Percentiles rank a stretch among this genome's conserved stretches.
phyloP scores from a whole-genome alignment of 2,329 filamentous ascomycete genomes.

The Blastomyces parvus region DNA sequence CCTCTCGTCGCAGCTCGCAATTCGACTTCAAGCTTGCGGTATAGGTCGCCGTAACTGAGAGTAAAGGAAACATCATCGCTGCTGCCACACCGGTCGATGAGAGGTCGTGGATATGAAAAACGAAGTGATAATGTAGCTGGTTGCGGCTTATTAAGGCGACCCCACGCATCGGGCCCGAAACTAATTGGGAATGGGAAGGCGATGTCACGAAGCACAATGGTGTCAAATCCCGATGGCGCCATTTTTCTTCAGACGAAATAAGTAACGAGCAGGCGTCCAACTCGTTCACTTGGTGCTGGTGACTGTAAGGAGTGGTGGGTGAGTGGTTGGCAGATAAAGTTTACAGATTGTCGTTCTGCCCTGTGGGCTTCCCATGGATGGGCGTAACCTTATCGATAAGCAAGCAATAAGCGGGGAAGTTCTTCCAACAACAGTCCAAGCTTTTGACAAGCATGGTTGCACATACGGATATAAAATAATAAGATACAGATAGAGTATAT shows the following conservation, averaged over 20 bases:
- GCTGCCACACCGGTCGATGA: constrained; percentile 30
- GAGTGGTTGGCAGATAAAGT: neutral
- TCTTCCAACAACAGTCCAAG: too few species aligned
- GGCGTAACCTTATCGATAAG: too few species aligned
- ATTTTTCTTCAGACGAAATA: neutral
- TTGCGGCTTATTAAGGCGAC: constrained; percentile 36
- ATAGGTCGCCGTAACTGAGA: constrained; percentile 41
- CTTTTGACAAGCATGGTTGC: too few species aligned
- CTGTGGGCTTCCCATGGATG: neutral
- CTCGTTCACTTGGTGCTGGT: neutral
- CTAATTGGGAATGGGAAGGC: constrained; percentile 35
- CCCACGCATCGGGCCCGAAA: constrained; percentile 39
- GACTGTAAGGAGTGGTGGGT: neutral
- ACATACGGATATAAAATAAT: too few species aligned
- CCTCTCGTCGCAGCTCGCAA: constrained; percentile 15
- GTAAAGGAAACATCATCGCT: constrained; percentile 38
- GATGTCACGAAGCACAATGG: constrained; percentile 35
- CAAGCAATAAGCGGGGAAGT: too few species aligned
- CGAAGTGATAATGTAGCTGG: constrained; percentile 37
- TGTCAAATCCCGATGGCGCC: constrained; percentile 10
- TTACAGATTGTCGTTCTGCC: neutral
- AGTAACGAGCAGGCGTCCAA: neutral
- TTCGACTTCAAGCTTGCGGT: constrained; percentile 32
- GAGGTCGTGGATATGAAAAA: constrained; percentile 33
- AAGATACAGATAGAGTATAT: too few species aligned